Evolutionary conservation across 163 green algal species (phyloP), one percentile per base, ranked within the genome.

Genomic region (Chloroidium sp.): DNA sequence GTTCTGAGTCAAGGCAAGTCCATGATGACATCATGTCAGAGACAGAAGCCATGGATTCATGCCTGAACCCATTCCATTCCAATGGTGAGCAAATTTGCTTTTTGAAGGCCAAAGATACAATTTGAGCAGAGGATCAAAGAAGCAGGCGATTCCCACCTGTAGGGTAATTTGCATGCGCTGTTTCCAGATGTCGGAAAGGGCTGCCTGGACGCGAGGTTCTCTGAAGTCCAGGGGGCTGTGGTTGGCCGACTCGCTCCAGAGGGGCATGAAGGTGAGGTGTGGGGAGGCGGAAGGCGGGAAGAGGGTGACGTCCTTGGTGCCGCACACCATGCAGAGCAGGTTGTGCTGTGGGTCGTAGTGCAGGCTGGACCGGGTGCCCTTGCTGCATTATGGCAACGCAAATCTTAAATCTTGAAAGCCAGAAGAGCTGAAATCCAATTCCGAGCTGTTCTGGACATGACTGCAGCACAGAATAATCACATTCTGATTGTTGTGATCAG

Each of bases 321-420:
- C 92, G 1, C 69, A 59, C 1, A 91, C 84, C 61, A 95, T 84
- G 62, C 85, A 90, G 57, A 97, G 84, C 75, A 97, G 82, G 80
- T 95, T 95, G 6, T 90, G 77, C 81, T 93, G 89, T 12, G 86
- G 89, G 82, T 97, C 92, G 75, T 95, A 94, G 84, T 95, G 92
- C 60, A 89, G 72, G 74, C 86, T 91, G 80, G 82, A 88, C 10
- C 78, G 82, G 62, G 80, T 78, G 12, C 68, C 74, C 69, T 79
- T 85, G 82, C 64, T 72, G 64, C 64, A 72, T 36, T 36, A 36
- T 36, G 36, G 36, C 36, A 36, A 36, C 36, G 36, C 36, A 36
- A 36, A 36, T 36, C 36, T 36, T 36, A 36, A 36, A 36, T 36
- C 36, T 36, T 36, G 36, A 36, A 36, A 36, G 36, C 36, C 36